Evolutionary conservation across 768 basidiomycete genomes (phyloP).

Genomic region (Termitomyces titanicus): DNA sequence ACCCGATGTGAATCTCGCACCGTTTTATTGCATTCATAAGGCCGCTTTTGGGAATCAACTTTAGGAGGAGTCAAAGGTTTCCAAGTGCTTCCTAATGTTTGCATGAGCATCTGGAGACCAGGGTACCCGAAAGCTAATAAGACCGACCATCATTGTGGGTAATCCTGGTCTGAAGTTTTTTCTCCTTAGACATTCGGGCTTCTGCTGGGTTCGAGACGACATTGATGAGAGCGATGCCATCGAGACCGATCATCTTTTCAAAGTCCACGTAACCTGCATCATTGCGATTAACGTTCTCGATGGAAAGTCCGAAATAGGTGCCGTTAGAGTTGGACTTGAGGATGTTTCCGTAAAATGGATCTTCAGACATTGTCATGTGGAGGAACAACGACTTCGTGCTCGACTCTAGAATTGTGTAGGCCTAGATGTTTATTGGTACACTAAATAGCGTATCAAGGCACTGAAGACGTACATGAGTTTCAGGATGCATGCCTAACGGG

Average conservation of each 20-base stretch:
- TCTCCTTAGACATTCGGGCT: conserved; percentile 65
- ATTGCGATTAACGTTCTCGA: conserved; percentile 91
- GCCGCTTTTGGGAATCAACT: conserved; percentile 67
- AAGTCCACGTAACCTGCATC: conserved; percentile 88
- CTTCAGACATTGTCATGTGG: conserved; percentile 90
- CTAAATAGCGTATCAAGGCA: not conserved
- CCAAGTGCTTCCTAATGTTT: conserved; percentile 73
- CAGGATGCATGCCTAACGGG: conserved; percentile 86
- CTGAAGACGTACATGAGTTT: conserved; percentile 71
- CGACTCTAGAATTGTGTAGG: conserved; percentile 93
- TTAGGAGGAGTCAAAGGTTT: conserved; percentile 73
- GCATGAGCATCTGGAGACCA: conserved; percentile 5
- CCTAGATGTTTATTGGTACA: conserved; percentile 36
- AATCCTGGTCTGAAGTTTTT: conserved; percentile 80
- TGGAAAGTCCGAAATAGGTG: conserved; percentile 88
- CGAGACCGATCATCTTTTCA: conserved; percentile 94
- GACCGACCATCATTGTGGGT: conserved; percentile 92
- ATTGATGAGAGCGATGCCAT: conserved; percentile 94
- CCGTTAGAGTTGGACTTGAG: conserved; percentile 98
- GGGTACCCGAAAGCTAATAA: not conserved
- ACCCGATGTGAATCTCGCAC: conserved; percentile 34
- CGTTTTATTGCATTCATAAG: conserved; percentile 66
- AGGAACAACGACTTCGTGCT: conserved; percentile 91
- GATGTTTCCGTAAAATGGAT: conserved; percentile 85
- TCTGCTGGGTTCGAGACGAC: conserved; percentile 79